These are phyloP conservation scores for Gossypium sturtianum DNA, from an alignment of 345 rosid genomes.

Conservation along the genomic window DNA sequence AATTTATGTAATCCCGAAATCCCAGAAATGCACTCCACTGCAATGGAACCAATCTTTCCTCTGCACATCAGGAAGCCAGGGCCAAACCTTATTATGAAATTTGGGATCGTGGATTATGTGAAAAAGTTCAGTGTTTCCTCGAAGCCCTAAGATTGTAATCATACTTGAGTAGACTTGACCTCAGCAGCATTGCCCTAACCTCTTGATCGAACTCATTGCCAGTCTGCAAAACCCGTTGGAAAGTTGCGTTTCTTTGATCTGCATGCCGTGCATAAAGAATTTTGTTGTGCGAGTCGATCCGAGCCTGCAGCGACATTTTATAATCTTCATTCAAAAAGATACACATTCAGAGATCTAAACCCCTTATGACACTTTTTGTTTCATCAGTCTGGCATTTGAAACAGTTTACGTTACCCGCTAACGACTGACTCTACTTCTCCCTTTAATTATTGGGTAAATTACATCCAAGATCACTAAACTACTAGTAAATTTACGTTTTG, in stretches of 20 bases:
- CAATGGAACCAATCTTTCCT: conserved; percentile 9
- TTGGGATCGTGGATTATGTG: not conserved
- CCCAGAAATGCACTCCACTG: conserved; percentile 14
- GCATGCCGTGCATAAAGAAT: conserved; percentile 94
- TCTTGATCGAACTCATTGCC: conserved; percentile 87
- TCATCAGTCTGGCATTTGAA: not conserved
- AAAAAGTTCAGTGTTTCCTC: conserved; percentile 49
- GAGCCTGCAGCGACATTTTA: conserved; percentile 51
- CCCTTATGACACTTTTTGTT: not conserved
- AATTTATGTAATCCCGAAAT: conserved; percentile 15
- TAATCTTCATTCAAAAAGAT: not conserved
- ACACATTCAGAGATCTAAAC: not conserved
- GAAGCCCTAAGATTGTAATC: conserved; percentile 54
- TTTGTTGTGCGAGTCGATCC: conserved; percentile 97
- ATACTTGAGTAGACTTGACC: conserved; percentile 79
- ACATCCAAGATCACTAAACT: too few relatives aligned
- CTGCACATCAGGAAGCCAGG: not conserved
- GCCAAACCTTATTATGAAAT: conserved; percentile 6
- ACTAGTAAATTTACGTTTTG: too few relatives aligned
- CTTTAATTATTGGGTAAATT: not conserved
- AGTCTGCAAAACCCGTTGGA: conserved; percentile 90
- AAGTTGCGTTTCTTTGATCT: conserved; percentile 91
- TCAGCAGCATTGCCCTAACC: conserved; percentile 76
- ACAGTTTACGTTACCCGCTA: not conserved
- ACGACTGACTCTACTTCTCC: not conserved